Base-by-base conservation (phyloP, 352 stramenopile genomes). In the Phytophthora aleatoria region DNA sequence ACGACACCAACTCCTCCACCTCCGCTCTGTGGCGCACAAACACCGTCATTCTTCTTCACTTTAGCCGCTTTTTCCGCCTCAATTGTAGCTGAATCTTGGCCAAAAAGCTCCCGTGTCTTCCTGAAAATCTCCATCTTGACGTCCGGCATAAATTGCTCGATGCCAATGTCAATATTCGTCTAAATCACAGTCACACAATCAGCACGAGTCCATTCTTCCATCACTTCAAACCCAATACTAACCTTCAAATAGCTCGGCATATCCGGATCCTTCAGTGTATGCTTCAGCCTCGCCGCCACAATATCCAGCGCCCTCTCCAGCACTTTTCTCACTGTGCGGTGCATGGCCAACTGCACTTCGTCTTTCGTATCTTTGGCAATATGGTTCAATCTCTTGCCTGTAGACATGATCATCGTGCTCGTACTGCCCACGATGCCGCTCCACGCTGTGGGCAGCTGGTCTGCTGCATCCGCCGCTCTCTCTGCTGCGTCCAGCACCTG, bases 121-220 rank as follows among this genome's bases (percentile, higher is more conserved):
- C 81, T 70, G 42, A 93, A 95, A 56, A 96, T 91, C 64, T 96
- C 86, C 61, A 95, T 82, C 55, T 96, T 95, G 45, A 96, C 85
- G 55, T 96, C 88, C 3, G 86, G 86, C 73, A 96, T 92, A 58
- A 96, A 93, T 61, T 92, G 83, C 44, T 95, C 82, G 31, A 96
- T 88, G 24, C 82, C 83, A 33, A 89, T 69, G 52, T 96, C 88
- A 58, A 96, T 94, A 57, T 94, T 92, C 41, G 64, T 78, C 77
- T 85, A 43, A 1, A 73, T 13, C 30, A 67, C 15, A 56, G 3
- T 8, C 24, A 16, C 5, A n/a, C 12, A 5, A 28, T 49, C 31
- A 50, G n/a, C 26, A 64, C 7, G 47, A 44, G 5, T n/a, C 30
- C 9, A 2, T 28, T 20, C 15, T 30, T 27, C 20, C 27, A 26